These are phyloP conservation scores for Xanthoconium purpureum DNA, from an alignment of 768 basidiomycete genomes.

Conservation along the genomic window DNA sequence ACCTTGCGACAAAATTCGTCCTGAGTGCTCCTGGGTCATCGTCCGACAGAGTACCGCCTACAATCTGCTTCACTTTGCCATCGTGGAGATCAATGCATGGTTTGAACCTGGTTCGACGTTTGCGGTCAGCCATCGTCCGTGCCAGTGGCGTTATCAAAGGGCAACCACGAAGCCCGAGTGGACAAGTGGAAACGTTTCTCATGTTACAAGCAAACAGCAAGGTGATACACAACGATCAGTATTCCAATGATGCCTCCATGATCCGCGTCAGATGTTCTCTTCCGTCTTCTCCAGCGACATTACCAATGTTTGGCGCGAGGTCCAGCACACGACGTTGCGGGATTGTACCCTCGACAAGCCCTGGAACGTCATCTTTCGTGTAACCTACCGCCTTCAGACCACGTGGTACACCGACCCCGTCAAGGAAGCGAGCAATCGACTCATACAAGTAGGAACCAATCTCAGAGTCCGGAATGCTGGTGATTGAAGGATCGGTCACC, in stretches of 20 bases:
- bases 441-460: slow-evolving; percentile 79
- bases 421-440: slow-evolving; percentile 85
- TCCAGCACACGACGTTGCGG: slow-evolving; percentile 92
- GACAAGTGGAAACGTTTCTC: neutral
- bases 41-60: slow-evolving; percentile 89
- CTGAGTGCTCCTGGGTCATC: slow-evolving; percentile 53
- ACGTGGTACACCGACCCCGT: slow-evolving; percentile 78
- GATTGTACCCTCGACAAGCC: slow-evolving; percentile 85
- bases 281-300: slow-evolving; percentile 80
- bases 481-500: slow-evolving; percentile 64
- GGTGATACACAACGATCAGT: slow-evolving; percentile 37
- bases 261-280: slow-evolving; percentile 78
- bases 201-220: slow-evolving; percentile 9
- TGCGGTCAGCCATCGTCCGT: slow-evolving; percentile 20
- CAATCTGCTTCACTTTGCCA: slow-evolving; percentile 96
- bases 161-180: neutral
- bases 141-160: neutral
- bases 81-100: slow-evolving; percentile 98
- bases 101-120: slow-evolving; percentile 55
- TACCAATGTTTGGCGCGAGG: slow-evolving; percentile 86
- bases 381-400: slow-evolving; percentile 84
- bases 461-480: slow-evolving; percentile 72
- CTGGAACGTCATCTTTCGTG: slow-evolving; percentile 57
- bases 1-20: slow-evolving; percentile 93
- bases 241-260: slow-evolving; percentile 75